Base-by-base conservation (phyloP, 2,329 filamentous ascomycete genomes). In the Trichoderma simmonsii region DNA sequence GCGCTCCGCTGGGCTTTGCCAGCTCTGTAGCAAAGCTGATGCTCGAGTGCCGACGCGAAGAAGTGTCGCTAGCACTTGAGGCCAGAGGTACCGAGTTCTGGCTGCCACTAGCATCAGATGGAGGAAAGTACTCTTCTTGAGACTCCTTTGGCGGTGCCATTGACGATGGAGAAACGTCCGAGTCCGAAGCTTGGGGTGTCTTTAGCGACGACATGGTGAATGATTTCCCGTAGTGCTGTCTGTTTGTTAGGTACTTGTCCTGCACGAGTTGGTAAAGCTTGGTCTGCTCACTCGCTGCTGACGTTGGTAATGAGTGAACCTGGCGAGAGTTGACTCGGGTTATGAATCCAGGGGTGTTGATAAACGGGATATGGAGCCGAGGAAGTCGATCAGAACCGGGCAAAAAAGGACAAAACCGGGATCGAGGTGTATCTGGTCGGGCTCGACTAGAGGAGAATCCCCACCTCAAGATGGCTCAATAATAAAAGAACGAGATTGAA, bases 81-180 rank as follows among this genome's bases (percentile, higher is more conserved):
- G 32, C 71, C 70, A 65, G 57, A 21, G 36, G 61, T 48, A 61
- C 24, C 43, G 71, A 68, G 21, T 60, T 65, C 21, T 71, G 71
- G 54, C 69, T 71, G 32, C 43, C 71, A 36, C 64, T 60, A 8
- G 57, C 60, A 14, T 63, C 60, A 7, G 48, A 21, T 14, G 66
- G 43, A 2, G 72, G 34, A 21, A 71, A 73, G 59, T 73, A 71
- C 21, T 56, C 62, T 64, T 76, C 72, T 14, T 70, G 63, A 73
- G 57, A 34, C 51, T 70, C 60, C 48, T 72, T 72, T 3, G 74
- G 74, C 21, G 78, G 76, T 18, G 70, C 54, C 8, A 76, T 72
- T 7, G 84, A 81, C 69, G 78, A 79, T 32, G 85, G 84, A 71
- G 85, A 86, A 71, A 86, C 75, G 60, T 85, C 83, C 21, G 81